Evolutionary conservation across 2,329 filamentous ascomycete genomes (phyloP), one percentile per base, ranked within the genome.

Genomic region (Pestalotiopsis fici): DNA sequence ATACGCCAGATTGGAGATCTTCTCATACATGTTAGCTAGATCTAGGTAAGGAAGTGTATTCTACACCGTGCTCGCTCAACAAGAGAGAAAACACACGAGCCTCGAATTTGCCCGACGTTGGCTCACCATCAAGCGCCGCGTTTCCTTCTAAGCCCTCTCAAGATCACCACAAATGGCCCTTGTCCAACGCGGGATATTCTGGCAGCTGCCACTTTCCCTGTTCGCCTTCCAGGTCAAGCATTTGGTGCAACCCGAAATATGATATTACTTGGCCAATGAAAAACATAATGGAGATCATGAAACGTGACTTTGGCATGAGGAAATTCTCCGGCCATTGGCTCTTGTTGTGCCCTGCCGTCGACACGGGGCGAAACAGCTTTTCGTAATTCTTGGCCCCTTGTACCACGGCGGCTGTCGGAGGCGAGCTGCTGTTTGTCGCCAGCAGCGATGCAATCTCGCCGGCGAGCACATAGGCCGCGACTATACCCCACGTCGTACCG

Each of bases 311-410:
- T 3, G 59, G 59, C 23, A 21, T 61, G 59, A 61, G 28, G 12
- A 61, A 12, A 2, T 5, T 23, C 6, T 13, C 59, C 4, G n/a
- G 21, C 28, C 28, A 61, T 12, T 61, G 31, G 27, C 27, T 31
- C 21, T 39, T 39, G 12, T 39, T 39, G 28, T 61, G 59, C 59
- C 23, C 39, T 3, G 59, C 59, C 18, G 59, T 61, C 12, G 59
- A 12, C 12, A 65, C 25, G 50, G 64, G 64, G 13, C 64, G 64
- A 18, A 65, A 57, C 21, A 13, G 15, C 55, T 59, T 50, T 50
- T 65, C 64, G 28, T 65, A 65, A 27, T 50, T 39, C 27, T 43
- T 56, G 4, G 64, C 55, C 27, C 50, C 64, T 25, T 65, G 54
- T 35, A 65, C 37, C 28, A 65, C 64, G 27, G 64, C 64, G 13